A percentile compares a stretch with the other conserved stretches of the same genome.
Conservation (phyloP, 768 basidiomycete species). For the Lentinula lateritia region DNA sequence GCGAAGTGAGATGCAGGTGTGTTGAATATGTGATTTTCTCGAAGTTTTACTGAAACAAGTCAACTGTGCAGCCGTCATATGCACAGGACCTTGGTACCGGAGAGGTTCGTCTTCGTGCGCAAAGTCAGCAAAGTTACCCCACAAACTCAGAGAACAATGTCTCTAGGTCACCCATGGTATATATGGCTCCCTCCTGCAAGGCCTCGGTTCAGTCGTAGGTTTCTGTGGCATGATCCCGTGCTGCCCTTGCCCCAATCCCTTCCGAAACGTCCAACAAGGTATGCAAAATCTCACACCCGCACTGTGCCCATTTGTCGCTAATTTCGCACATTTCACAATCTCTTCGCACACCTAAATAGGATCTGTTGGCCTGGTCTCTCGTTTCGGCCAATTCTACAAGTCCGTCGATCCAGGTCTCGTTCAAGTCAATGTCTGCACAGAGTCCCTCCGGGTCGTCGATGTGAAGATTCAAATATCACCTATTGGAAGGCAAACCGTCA, state of each 20-base stretch:
- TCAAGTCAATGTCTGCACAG: slow-evolving; percentile 92
- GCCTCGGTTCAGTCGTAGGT: slow-evolving; percentile 63
- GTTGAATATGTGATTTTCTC: slow-evolving; percentile 9
- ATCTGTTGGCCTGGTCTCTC: slow-evolving; percentile 84
- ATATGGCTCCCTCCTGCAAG: slow-evolving; percentile 78
- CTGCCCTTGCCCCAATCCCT: slow-evolving; percentile 81
- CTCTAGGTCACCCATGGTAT: slow-evolving; percentile 71
- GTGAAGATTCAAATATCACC: slow-evolving; percentile 94
- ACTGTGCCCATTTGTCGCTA: slow-evolving; percentile 1
- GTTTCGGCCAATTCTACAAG: slow-evolving; percentile 96
- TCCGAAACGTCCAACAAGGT: slow-evolving; percentile 84
- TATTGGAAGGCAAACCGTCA: slow-evolving; percentile 84
- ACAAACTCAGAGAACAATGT: not conserved
- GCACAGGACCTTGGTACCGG: slow-evolving; percentile 79
- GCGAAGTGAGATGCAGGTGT: slow-evolving; percentile 82
- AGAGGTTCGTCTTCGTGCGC: slow-evolving; percentile 30
- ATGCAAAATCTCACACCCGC: slow-evolving; percentile 9
- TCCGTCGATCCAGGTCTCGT: slow-evolving; percentile 90
- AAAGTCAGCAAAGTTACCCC: too few relatives aligned
- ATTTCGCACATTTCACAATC: slow-evolving; percentile 11
- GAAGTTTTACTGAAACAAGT: not conserved
- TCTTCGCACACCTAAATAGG: slow-evolving; percentile 36
- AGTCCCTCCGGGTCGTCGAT: slow-evolving; percentile 79
- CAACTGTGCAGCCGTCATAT: slow-evolving; percentile 67
- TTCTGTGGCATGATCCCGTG: slow-evolving; percentile 75